A percentile compares a stretch with the other conserved stretches of the same genome.
Conservation (phyloP, 2,329 filamentous ascomycete species). For the Madurella fahalii region DNA sequence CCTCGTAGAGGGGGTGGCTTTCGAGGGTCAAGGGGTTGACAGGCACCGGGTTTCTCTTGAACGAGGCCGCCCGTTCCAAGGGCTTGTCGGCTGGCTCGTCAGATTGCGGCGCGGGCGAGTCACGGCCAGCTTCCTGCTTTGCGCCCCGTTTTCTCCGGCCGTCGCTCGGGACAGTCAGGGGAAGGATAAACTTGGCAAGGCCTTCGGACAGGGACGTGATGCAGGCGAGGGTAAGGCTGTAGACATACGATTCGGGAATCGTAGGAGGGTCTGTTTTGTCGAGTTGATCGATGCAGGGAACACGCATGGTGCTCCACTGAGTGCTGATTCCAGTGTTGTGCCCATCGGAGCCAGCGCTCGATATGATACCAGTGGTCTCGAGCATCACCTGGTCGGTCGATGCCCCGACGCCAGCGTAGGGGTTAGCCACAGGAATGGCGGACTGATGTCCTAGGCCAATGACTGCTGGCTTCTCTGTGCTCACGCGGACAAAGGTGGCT, state of each 20-base stretch:
- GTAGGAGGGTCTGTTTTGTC: constrained; percentile 83
- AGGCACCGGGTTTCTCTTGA: constrained; percentile 71
- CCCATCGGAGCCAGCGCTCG: constrained; percentile 62
- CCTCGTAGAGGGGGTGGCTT: constrained; percentile 65
- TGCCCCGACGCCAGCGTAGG: constrained; percentile 51
- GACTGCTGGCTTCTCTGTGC: constrained; percentile 81
- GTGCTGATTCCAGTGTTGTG: constrained; percentile 75
- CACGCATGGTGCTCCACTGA: constrained; percentile 84
- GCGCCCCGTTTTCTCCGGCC: constrained; percentile 48
- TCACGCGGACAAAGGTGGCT: constrained; percentile 84
- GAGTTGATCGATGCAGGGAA: constrained; percentile 87
- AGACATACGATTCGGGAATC: constrained; percentile 90
- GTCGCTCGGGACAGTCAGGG: constrained; percentile 80
- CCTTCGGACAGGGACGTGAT: constrained; percentile 88
- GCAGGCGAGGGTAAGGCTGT: constrained; percentile 82
- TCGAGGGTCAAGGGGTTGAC: constrained; percentile 77
- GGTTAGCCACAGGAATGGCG: constrained; percentile 65
- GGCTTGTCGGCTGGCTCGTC: constrained; percentile 35
- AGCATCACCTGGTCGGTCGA: constrained; percentile 80
- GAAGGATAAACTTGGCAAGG: constrained; percentile 87
- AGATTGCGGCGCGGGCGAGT: constrained; percentile 39
- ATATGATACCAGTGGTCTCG: constrained; percentile 85
- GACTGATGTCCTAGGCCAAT: constrained; percentile 90
- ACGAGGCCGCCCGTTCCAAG: constrained; percentile 60
- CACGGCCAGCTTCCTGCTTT: constrained; percentile 42